Percentiles rank a stretch among this genome's conserved stretches.
phyloP scores from a whole-genome alignment of 257 asterid genomes.

The Gardenia jasminoides region DNA sequence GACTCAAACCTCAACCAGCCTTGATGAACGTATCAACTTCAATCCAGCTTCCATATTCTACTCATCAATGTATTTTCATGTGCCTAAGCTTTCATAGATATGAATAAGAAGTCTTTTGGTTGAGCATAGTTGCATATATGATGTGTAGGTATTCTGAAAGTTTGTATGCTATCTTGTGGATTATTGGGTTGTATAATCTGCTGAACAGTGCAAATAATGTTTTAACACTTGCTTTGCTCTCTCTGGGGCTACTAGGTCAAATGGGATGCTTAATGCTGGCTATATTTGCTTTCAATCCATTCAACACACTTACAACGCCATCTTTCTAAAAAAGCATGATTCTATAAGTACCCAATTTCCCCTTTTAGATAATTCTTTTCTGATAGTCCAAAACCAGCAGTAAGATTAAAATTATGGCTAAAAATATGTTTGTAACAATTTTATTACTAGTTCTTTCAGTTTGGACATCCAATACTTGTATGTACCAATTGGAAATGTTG shows the following conservation, averaged over 20 bases:
- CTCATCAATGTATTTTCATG: slow-evolving; percentile 72
- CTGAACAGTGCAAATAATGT: slow-evolving; percentile 43
- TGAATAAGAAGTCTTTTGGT: slow-evolving; percentile 11
- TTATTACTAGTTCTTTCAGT: not conserved
- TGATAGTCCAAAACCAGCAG: too few species aligned
- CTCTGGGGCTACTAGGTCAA: slow-evolving; percentile 82
- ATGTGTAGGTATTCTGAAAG: slow-evolving; percentile 86
- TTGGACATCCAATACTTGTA: not conserved
- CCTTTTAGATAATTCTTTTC: not conserved
- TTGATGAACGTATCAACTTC: too few species aligned
- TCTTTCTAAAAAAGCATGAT: slow-evolving; percentile 38
- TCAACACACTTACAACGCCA: slow-evolving; percentile 53
- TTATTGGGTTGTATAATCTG: slow-evolving; percentile 73
- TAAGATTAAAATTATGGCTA: not conserved
- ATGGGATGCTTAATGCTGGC: slow-evolving; percentile 90
- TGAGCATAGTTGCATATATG: slow-evolving; percentile 22
- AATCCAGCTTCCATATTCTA: slow-evolving; percentile 97
- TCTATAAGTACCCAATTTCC: slow-evolving; percentile 44
- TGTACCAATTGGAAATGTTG: not conserved
- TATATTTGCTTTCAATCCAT: slow-evolving; percentile 68
- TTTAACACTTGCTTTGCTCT: slow-evolving; percentile 72
- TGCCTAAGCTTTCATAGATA: slow-evolving; percentile 21
- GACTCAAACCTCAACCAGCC: too few species aligned
- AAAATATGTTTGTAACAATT: not conserved
- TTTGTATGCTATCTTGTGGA: slow-evolving; percentile 67